Evolutionary conservation across 352 stramenopile genomes (phyloP), one percentile per base, ranked within the genome.

Genomic region (Lagenidium giganteum): DNA sequence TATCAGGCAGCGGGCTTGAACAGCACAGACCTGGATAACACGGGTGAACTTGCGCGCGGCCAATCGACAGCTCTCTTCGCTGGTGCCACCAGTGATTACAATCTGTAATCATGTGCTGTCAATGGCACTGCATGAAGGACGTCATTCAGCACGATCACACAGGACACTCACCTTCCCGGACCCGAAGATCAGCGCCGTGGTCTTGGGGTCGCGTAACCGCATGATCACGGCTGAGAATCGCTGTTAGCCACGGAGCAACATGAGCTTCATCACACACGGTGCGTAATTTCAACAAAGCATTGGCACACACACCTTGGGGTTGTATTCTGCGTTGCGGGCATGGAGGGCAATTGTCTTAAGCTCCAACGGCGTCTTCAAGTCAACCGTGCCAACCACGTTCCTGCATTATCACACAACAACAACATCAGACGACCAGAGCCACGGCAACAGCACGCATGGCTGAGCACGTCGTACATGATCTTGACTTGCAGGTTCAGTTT

Each of bases 321-420:
- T 99, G 69, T 99, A 99, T 72, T 99, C 97, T 6, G 96, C 97
- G 54, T 99, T 99, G 14, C 96, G 87, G 33, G 95, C 95, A 49
- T 97, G 92, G 17, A 98, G 64, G 26, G 96, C 94, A 47, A 99
- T 98, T 35, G 88, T 96, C 66, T 98, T 97, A 18, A 99, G 79
- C 59, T 99, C 95, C 16, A 99, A 68, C 24, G 73, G 77, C 23
- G 90, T 94, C 42, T 96, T 93, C 12, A 99, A 61, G 61, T 99
- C 97, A 27, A 98, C 91, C 0, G 91, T 98, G 4, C 85, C 80
- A n/a, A 97, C 91, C 21, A 98, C 76, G 47, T 98, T 98, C 69
- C 85, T 95, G 53, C 24, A 42, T 9, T 1, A 13, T 33, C 9
- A 49, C 2, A 3, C 6, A 12, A 41, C 13, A 8, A 20, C 9